Evolutionary conservation across 148 eudicot genomes (phyloP), one percentile per base, ranked within the genome.

Genomic region (Amaranthus cruentus): DNA sequence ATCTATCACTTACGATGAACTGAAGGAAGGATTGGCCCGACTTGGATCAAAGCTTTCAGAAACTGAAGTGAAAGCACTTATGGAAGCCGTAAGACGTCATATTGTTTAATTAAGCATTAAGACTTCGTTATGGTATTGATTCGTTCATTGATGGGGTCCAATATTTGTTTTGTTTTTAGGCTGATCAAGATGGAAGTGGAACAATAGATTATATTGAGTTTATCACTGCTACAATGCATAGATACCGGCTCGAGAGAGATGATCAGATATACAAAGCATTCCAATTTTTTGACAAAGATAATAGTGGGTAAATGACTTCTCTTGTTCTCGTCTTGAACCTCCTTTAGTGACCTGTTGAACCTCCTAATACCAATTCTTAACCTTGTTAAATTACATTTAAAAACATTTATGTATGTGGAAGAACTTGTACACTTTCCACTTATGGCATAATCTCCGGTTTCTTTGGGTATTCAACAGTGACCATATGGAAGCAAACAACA

Each of bases 171-270:
- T 28, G 46, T 63, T 75, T 72, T 58, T 83, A 93, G 98, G 98
- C 96, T 76, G 96, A 93, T 68, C 94, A 90, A 46, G 98, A 93
- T 74, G 91, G 94, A 75, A 85, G 90, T 76, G 98, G 98, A 76
- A 75, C 98, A 47, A 93, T 93, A 14, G 98, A 90, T 79, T 93
- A 93, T 84, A 90, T 86, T 18, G 96, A 93, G 84, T 93, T 93
- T 76, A 84, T 90, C 62, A 90, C 96, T 18, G 92, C 90, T 47
- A 90, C 96, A 43, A 93, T 93, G 98, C 98, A 93, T 76, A 85
- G 85, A 75, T 86, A 89, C 86, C 88, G 84, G 81, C 83, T 93
- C 38, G 96, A 93, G 80, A 84, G 81, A 66, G 96, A 93, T n/a
- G 98, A 90, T 60, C 84, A 93, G 63, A 83, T 90, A 68, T 89